Percentiles rank a stretch among this genome's conserved stretches.
Conservation (phyloP, 1,284 basidiomycete genomes). For the Thecaphora thlaspeos region DNA sequence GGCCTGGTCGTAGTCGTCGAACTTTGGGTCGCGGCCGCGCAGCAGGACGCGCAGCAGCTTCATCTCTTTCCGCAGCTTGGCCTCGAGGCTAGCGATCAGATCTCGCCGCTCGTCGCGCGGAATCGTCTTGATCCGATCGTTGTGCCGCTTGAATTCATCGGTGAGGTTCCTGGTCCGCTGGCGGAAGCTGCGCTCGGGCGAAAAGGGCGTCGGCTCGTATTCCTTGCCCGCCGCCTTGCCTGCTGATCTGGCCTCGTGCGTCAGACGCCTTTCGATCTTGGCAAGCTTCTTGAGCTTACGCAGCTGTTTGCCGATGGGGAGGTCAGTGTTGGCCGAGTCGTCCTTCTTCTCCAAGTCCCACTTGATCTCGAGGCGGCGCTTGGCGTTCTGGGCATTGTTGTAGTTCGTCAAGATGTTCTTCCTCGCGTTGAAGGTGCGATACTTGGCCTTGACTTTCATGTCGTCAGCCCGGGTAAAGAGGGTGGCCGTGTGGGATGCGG, state of each 20-base stretch:
- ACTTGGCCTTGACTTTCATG: not conserved
- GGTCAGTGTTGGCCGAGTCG: not conserved
- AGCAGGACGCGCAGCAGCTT: constrained; percentile 27
- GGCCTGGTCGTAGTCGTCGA: constrained; percentile 18
- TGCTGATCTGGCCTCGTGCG: no score
- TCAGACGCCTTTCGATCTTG: no score
- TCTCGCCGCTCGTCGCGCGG: constrained; percentile 6
- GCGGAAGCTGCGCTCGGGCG: constrained; percentile 10
- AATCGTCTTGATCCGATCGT: not conserved
- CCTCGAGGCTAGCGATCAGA: constrained; percentile 2
- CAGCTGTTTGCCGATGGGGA: no score
- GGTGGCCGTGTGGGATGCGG: no score
- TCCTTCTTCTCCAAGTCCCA: not conserved
- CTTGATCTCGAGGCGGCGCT: not conserved
- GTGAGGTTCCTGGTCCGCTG: constrained; percentile 7
- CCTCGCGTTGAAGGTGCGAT: not conserved
- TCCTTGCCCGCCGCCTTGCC: not conserved
- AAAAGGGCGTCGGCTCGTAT: not conserved
- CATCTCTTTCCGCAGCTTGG: constrained; percentile 19
- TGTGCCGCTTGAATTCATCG: not conserved
- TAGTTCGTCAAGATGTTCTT: not conserved
- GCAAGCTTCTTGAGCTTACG: no score
- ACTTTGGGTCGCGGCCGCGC: constrained; percentile 17
- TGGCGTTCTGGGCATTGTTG: not conserved
- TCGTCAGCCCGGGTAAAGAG: no score